Base-by-base conservation (phyloP, 495 filamentous ascomycete species). In the Penicillium riverlandense region DNA sequence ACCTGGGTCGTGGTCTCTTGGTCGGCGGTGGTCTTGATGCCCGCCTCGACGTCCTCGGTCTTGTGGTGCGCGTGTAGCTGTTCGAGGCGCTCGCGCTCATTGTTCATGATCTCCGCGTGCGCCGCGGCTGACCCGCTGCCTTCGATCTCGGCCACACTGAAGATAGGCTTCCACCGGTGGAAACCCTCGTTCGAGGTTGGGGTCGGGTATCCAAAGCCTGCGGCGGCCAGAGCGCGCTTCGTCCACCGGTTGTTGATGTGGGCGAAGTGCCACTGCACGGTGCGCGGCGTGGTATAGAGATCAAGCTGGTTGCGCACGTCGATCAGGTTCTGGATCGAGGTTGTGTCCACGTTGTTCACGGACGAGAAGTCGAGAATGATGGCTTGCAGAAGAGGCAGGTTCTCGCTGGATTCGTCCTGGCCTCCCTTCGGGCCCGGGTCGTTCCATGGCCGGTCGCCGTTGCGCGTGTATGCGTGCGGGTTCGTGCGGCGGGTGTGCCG, bases 221-320 rank as follows among this genome's bases (percentile, higher is more conserved):
- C 94, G 12, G 85, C 77, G n/a, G 83, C 84, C 14, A 98, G 83
- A 11, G 86, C 92, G 11, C 92, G 86, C 69, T 97, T 98, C 29
- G 92, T 92, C 92, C 92, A 98, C 45, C 90, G 82, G 72, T 95
- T 97, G 71, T 83, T 91, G 73, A 98, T 86, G 66, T 84, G 84
- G 10, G 90, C 88, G 49, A 98, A 84, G 63, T 98, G 92, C 90
- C 92, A 97, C 56, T 98, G 89, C 6, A 98, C 90, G 7, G 78
- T 71, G 9, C 90, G 84, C 0, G 92, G 92, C 0, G 84, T 65
- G 11, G 88, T 78, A 60, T 96, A 95, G 11, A 83, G 77, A 63
- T 97, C 92, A 14, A 98, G 81, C 60, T 97, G 94, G 64, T 97
- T 98, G 61, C 92, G 90, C 2, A 98, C 88, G 54, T 98, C 92